Evolutionary conservation across 2,329 filamentous ascomycete species (phyloP).

Genomic region (Fusarium tuaranense): DNA sequence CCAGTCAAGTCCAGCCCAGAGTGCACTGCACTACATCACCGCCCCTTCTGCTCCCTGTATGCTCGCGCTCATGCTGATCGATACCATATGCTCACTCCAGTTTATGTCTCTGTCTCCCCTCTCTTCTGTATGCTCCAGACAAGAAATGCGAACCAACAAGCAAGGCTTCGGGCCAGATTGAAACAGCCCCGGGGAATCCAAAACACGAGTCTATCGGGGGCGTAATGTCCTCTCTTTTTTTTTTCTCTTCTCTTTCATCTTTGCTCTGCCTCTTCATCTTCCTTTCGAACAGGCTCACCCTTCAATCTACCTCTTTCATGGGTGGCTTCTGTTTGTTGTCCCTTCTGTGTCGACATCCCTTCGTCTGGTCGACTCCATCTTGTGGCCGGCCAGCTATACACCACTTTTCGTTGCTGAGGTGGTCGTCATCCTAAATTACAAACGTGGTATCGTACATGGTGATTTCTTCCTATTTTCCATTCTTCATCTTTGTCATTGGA

Average conservation of each 20-base stretch:
- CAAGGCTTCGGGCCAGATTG: conserved; percentile 30
- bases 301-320: conserved; percentile 2
- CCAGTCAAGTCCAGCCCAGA: neutral
- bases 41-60: conserved; percentile 15
- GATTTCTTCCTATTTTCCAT: conserved; percentile 16
- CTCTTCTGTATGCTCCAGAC: conserved; percentile 22
- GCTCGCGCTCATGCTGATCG: conserved; percentile 22
- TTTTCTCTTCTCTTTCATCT: conserved; percentile 12
- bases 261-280: conserved; percentile 6
- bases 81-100: conserved; percentile 20
- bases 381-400: conserved; percentile 28
- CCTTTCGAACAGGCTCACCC: neutral
- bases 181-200: conserved; percentile 36
- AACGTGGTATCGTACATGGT: conserved; percentile 44
- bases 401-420: conserved; percentile 10
- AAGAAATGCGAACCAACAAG: conserved; percentile 37
- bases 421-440: conserved; percentile 41
- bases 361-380: conserved; percentile 4
- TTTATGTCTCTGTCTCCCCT: conserved; percentile 13
- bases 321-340: neutral
- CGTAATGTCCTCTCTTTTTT: conserved; percentile 4
- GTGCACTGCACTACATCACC: conserved; percentile 4
- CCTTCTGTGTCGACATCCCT: conserved; percentile 6
- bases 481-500: conserved; percentile 16
- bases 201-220: conserved; percentile 34